These are phyloP conservation scores for Backusella sp. DNA, from an alignment of 192 early-diverging fungal genomes.

Conservation along the genomic window DNA sequence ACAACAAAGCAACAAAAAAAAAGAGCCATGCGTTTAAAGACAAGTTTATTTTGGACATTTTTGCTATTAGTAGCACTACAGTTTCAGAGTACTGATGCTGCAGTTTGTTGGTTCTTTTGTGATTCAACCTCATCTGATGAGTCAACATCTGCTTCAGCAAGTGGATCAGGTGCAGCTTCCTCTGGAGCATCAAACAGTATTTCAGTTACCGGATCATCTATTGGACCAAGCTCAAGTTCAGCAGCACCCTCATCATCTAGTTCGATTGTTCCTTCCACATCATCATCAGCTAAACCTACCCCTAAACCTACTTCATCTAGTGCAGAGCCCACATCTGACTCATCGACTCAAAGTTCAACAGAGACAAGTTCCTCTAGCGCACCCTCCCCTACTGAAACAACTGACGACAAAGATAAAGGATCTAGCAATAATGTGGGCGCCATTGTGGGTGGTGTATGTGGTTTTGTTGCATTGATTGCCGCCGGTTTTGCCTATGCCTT, in stretches of 20 bases:
- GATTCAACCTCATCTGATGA: background rate
- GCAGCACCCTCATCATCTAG: background rate
- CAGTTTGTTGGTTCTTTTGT: background rate
- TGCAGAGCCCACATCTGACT: background rate
- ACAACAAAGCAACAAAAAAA: background rate
- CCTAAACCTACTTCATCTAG: background rate
- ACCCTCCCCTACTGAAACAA: conserved; percentile 2
- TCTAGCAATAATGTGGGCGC: conserved; percentile 21
- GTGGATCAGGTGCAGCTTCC: background rate
- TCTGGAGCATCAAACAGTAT: background rate
- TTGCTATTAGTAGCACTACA: background rate
- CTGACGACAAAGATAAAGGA: background rate
- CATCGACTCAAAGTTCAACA: background rate
- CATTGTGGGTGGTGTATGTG: conserved; percentile 36
- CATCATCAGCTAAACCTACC: background rate
- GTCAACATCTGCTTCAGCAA: background rate
- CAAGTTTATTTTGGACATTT: background rate
- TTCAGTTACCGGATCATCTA: background rate
- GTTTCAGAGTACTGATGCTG: background rate
- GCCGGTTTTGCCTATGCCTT: conserved; percentile 40
- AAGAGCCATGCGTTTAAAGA: background rate
- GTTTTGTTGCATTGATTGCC: conserved; percentile 29
- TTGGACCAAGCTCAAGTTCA: background rate
- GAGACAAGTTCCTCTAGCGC: background rate
- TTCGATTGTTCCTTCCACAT: background rate